These are phyloP conservation scores for Jatropha curcas DNA, from an alignment of 345 rosid genomes.

Conservation along the genomic window DNA sequence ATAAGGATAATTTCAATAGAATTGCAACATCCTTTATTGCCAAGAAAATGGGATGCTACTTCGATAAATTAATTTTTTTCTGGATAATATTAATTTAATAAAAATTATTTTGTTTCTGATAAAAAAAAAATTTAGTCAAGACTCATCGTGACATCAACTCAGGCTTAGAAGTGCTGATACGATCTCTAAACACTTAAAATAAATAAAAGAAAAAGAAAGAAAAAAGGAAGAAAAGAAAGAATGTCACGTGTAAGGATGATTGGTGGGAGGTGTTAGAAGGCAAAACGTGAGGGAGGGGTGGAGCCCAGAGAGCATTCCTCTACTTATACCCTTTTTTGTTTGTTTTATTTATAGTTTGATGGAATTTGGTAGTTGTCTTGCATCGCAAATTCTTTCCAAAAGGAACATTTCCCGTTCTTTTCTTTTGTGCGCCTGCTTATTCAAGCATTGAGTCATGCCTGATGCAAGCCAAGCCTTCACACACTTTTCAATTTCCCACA, in stretches of 20 bases:
- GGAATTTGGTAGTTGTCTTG: slow-evolving; percentile 54
- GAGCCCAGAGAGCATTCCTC: slow-evolving; percentile 46
- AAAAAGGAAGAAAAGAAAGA: not conserved
- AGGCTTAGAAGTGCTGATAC: no score
- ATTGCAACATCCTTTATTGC: no score
- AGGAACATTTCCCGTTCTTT: not conserved
- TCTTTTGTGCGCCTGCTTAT: slow-evolving; percentile 54
- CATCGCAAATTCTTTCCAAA: slow-evolving; percentile 43
- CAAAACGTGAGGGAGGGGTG: slow-evolving; percentile 32
- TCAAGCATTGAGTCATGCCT: slow-evolving; percentile 66
- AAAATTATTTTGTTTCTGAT: no score
- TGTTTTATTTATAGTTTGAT: slow-evolving; percentile 23
- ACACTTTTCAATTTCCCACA: slow-evolving; percentile 17
- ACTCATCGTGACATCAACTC: no score
- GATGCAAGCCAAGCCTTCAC: slow-evolving; percentile 74
- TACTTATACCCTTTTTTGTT: slow-evolving; percentile 20
- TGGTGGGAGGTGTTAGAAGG: slow-evolving; percentile 7
- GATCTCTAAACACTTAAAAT: no score
- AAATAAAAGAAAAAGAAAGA: not conserved
- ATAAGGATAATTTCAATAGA: no score
- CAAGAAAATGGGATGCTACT: no score
- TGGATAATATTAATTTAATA: no score
- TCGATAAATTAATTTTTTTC: no score
- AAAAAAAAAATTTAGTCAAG: no score
- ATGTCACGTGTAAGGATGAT: slow-evolving; percentile 26